A percentile compares a stretch with the other conserved stretches of the same genome.
Evolutionary conservation across 805 yeast genomes (phyloP).

Genomic region (Priceomyces castillae): DNA sequence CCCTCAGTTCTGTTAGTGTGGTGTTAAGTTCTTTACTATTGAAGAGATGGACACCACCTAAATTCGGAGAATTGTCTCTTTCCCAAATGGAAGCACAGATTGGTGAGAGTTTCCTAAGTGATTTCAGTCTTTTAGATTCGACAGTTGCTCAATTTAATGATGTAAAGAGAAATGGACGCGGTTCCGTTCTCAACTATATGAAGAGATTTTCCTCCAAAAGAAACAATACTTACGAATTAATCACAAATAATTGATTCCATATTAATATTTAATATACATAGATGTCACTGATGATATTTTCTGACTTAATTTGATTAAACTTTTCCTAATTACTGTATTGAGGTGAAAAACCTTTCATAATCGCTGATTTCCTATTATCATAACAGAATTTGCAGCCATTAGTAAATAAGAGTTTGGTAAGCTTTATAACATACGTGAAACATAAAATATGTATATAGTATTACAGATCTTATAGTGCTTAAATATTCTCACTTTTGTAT

Average conservation of each 20-base stretch:
- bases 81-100: slow-evolving; percentile 20
- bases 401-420: no score
- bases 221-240: slow-evolving; percentile 5
- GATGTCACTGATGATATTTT: no score
- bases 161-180: slow-evolving; percentile 5
- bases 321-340: no score
- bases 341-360: no score
- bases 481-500: no score
- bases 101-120: slow-evolving; percentile 7
- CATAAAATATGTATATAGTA: no score
- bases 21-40: slow-evolving; percentile 74
- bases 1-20: slow-evolving; percentile 86
- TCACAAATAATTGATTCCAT: slow-evolving; percentile 2
- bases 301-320: no score
- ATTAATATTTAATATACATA: neutral
- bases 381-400: no score
- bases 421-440: no score
- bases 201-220: neutral
- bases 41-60: slow-evolving; percentile 57
- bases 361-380: no score
- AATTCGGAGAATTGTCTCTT: slow-evolving; percentile 10
- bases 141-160: slow-evolving; percentile 24
- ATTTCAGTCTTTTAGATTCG: slow-evolving; percentile 25
- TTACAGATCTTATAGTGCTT: no score
- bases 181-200: neutral